These are phyloP conservation scores for Solanum appendiculatum DNA, from an alignment of 257 asterid genomes.

Conservation along the genomic window DNA sequence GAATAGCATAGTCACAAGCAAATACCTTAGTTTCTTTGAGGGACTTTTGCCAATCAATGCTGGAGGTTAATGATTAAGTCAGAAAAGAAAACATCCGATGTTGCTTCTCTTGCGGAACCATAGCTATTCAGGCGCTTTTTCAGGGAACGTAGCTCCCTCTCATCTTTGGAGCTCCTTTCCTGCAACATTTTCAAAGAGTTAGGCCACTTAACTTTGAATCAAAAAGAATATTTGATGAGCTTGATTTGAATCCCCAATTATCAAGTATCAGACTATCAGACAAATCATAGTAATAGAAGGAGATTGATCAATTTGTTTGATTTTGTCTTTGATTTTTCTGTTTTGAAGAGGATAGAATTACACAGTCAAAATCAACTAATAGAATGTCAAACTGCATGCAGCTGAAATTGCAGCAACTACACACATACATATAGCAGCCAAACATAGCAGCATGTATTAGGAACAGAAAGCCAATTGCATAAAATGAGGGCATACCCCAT, in stretches of 20 bases:
- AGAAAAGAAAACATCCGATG: conserved; percentile 51
- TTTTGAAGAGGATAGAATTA: background rate
- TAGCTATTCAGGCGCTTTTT: conserved; percentile 59
- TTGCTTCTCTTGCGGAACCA: conserved; percentile 74
- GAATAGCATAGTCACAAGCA: background rate
- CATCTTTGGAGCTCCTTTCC: conserved; percentile 60
- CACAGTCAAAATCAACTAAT: background rate
- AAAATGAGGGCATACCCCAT: background rate
- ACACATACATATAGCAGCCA: background rate
- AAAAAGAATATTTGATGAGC: background rate
- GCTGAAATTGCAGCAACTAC: background rate
- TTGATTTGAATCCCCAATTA: background rate
- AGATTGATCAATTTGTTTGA: background rate
- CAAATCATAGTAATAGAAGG: background rate
- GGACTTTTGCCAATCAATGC: conserved; percentile 2
- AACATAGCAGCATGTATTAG: background rate
- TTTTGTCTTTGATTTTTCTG: background rate
- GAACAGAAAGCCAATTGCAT: background rate
- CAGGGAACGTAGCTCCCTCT: conserved; percentile 61
- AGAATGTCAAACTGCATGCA: background rate
- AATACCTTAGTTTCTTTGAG: background rate
- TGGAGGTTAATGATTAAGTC: conserved; percentile 27
- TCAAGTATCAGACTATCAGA: background rate
- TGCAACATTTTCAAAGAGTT: conserved; percentile 8
- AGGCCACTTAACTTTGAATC: background rate